Evolutionary conservation across 768 basidiomycete species (phyloP), one percentile per base, ranked within the genome.

Genomic region (Pisolithus sp.): DNA sequence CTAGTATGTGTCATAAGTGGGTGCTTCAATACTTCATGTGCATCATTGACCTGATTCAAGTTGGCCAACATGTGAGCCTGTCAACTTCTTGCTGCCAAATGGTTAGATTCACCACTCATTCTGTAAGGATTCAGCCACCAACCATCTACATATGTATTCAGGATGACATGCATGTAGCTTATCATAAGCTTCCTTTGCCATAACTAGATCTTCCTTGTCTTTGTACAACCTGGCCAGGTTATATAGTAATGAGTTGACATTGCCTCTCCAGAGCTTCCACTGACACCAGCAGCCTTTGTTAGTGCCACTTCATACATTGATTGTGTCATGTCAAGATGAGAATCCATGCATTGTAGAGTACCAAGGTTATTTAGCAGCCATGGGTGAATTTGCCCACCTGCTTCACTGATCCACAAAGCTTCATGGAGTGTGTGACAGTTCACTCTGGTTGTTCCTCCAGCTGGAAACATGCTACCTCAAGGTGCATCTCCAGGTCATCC

Each of bases 61-160:
- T n/a, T n/a, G n/a, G n/a, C n/a, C n/a, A n/a, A n/a, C 78, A 97
- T 85, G 17, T 87, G 80, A 0, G 94, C 90, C 56, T 90, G 86
- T 24, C 94, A 86, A 41, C 94, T 82, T 74, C 98, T 98, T 57
- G 94, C 95, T 98, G 60, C 39, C 46, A 41, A 39, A 38, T 13
- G 4, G 40, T 67, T 24, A 66, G 53, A 38, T 12, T 6, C n/a
- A 7, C 6, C 37, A 39, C 26, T 17, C 41, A 7, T 10, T 48
- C 30, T 28, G 6, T 20, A 7, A 37, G 24, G 18, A 48, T 42
- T 17, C 34, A 39, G 46, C 49, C 28, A 73, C 86, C 43, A 58
- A 95, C 94, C 95, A 64, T 97, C 95, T 21, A 93, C 80, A n/a
- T 20, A 93, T 80, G 64, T 95, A 97, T 70, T 98, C 96, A 1